phyloP scores from a whole-genome alignment of 345 rosid genomes.

The Viola odorata region DNA sequence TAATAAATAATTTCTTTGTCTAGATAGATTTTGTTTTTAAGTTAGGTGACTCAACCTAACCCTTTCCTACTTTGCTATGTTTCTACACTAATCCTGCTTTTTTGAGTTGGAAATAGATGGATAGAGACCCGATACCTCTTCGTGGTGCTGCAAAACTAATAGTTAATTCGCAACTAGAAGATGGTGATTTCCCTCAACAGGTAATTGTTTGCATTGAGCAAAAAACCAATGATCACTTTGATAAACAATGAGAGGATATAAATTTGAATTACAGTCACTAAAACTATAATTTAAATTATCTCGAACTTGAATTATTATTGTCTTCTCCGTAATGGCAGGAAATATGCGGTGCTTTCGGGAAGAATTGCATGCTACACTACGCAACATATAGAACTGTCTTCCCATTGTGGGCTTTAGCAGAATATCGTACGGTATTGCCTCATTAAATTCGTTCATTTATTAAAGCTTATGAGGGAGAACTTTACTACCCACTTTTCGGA shows the following conservation, averaged over 20 bases:
- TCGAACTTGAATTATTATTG: neutral
- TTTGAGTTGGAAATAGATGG: conserved; percentile 6
- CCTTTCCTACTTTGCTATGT: too few relatives aligned
- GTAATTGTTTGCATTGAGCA: neutral
- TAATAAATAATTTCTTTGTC: too few relatives aligned
- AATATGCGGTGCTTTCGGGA: neutral
- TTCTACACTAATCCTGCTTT: too few relatives aligned
- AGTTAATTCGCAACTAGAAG: conserved; percentile 54
- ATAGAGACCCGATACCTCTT: conserved; percentile 47
- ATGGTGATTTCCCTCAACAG: conserved; percentile 53
- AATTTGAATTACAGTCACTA: too few relatives aligned
- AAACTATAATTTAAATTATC: neutral
- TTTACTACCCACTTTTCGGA: too few relatives aligned
- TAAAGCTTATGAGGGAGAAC: too few relatives aligned
- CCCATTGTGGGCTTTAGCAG: too few relatives aligned
- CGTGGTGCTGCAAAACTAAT: conserved; percentile 60
- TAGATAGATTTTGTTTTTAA: too few relatives aligned
- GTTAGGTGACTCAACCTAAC: too few relatives aligned
- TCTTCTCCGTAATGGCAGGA: neutral
- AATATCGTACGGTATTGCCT: too few relatives aligned
- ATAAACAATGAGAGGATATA: too few relatives aligned
- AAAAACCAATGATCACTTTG: neutral
- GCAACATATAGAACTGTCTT: neutral
- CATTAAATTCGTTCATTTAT: too few relatives aligned
- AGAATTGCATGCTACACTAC: neutral